Conservation (phyloP, 257 asterid species). For the Solanum sejunctum region DNA sequence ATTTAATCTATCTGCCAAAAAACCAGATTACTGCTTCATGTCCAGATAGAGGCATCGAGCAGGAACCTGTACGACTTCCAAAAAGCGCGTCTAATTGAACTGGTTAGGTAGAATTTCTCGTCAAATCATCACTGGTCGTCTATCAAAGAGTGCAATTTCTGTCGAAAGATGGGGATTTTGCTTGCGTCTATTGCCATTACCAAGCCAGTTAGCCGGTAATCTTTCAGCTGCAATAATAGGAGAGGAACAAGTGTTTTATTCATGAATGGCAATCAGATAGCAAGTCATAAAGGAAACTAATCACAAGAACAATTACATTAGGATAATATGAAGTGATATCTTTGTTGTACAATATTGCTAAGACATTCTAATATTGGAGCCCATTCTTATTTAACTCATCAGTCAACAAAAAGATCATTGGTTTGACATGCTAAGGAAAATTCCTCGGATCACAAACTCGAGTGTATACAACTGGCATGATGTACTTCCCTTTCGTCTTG, state of each 20-base stretch:
- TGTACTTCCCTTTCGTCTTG: neutral
- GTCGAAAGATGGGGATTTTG: conserved; percentile 38
- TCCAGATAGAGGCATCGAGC: neutral
- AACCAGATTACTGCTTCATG: neutral
- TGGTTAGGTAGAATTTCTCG: neutral
- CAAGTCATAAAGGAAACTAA: neutral
- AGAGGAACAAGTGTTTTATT: neutral
- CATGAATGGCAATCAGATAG: neutral
- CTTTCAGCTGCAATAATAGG: conserved; percentile 46
- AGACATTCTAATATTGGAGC: neutral
- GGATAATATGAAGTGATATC: neutral
- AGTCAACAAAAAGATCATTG: neutral
- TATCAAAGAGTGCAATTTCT: conserved; percentile 46
- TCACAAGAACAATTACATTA: neutral
- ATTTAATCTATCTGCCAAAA: neutral
- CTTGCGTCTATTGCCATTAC: conserved; percentile 76
- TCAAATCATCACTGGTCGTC: conserved; percentile 33
- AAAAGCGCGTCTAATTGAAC: neutral
- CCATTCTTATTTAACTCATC: neutral
- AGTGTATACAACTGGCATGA: neutral
- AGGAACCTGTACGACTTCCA: neutral
- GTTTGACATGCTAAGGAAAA: neutral
- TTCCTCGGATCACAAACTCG: neutral
- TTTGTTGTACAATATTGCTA: too few species aligned
- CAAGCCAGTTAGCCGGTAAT: conserved; percentile 52